Base-by-base conservation (phyloP, 1,284 basidiomycete species). In the Sporisorium iseilematis-ciliati region DNA sequence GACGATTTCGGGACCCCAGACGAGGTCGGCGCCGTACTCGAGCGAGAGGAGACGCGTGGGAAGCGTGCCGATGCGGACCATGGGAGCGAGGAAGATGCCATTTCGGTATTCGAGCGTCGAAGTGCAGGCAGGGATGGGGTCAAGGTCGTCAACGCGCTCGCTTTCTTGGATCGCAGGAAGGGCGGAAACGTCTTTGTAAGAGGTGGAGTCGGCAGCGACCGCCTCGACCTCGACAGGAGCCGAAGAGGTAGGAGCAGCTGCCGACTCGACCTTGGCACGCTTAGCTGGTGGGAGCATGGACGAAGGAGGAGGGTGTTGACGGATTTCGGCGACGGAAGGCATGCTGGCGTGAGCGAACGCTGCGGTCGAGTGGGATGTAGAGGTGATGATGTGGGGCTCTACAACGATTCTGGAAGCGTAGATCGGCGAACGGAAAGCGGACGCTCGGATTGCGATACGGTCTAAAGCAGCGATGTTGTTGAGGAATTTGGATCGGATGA, bases 1-100 rank as follows among this genome's bases (percentile, higher is more conserved):
- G 7, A 99, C 92, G 49, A 94, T 92, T 84, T 99, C 97, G 0
- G 96, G 97, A 11, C 93, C 92, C 97, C 97, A 99, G 0, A 99
- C 96, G 5, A 99, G 88, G 16, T 91, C 91, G 3, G 96, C 96
- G 2, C 96, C 96, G 82, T 98, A 92, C 79, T 96, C 94, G 46
- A 99, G 88, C 8, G 94, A 91, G 74, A 94, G 91, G 18, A 96
- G 86, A 42, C 94, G 91, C 6, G 92, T 93, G 0, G 92, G 92
- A 33, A 94, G 81, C 35, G 79, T 76, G 20, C 78, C 82, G 52
- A 79, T 80, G 25, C 82, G 78, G 11, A 84, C 80, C 83, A 84
- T 84, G 51, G 83, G 83, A 3, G 81, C 83, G 26, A 84, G 76
- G 63, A 82, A 82, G 52, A 84, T 74, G 46, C 83, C 82, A 38